Evolutionary conservation across 208 protist genomes (phyloP).

Genomic region (Balamuthia mandrillaris): DNA sequence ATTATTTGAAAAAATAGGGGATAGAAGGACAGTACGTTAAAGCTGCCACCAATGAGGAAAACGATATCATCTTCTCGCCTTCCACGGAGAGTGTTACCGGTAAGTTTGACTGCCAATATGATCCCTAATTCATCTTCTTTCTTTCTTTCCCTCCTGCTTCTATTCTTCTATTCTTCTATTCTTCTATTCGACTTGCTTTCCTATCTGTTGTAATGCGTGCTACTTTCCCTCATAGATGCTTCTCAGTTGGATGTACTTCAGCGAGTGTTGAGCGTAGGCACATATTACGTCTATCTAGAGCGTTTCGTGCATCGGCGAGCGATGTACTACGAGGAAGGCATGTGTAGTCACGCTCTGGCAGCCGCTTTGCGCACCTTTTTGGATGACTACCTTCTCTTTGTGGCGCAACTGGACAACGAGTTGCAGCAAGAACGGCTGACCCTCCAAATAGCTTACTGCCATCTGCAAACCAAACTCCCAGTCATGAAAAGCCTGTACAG

Average conservation of each 20-base stretch:
- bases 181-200: no score
- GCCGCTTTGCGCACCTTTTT: not conserved
- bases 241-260: not conserved
- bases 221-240: not conserved
- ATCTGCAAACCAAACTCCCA: not conserved
- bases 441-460: not conserved
- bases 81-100: no score
- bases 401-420: not conserved
- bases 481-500: not conserved
- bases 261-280: not conserved
- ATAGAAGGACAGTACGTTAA: constrained; percentile 6
- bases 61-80: not conserved
- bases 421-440: not conserved
- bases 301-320: not conserved
- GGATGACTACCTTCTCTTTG: not conserved
- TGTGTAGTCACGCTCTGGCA: constrained; percentile 1
- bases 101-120: no score
- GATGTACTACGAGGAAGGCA: constrained; percentile 1
- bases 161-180: no score
- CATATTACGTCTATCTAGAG: not conserved
- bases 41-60: not conserved
- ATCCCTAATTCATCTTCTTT: no score
- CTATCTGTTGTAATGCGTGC: no score
- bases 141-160: no score
- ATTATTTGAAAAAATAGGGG: no score